phyloP scores from a whole-genome alignment of 2,329 filamentous ascomycete genomes.

The Fonsecaea multimorphosa region DNA sequence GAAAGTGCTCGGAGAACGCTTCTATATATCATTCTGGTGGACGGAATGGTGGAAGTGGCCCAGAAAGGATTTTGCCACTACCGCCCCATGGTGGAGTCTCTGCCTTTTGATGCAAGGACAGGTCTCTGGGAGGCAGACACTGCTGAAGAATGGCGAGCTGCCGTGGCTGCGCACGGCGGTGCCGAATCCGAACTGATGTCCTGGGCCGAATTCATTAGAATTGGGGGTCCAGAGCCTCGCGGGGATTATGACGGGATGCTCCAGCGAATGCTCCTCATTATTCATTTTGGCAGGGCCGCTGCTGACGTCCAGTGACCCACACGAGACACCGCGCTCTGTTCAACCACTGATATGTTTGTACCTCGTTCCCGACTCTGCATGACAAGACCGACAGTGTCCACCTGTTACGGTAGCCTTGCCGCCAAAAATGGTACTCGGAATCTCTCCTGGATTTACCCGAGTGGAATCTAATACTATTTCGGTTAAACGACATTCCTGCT shows the following conservation, averaged over 20 bases:
- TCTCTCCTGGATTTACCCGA: not conserved
- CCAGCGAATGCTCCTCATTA: constrained; percentile 33
- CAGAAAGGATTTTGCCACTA: constrained; percentile 32
- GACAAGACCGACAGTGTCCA: not conserved
- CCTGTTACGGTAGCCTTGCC: not conserved
- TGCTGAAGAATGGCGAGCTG: constrained; percentile 31
- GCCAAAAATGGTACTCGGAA: not conserved
- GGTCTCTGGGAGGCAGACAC: constrained; percentile 36
- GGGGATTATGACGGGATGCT: constrained; percentile 32
- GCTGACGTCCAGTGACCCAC: constrained; percentile 6
- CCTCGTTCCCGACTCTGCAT: not conserved
- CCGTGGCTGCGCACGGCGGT: constrained; percentile 23
- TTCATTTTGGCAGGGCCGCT: constrained; percentile 31
- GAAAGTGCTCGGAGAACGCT: constrained; percentile 36
- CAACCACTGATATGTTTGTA: not conserved
- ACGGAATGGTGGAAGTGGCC: constrained; percentile 28
- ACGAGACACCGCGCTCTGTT: not conserved
- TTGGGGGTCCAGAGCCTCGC: constrained; percentile 25
- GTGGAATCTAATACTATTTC: constrained; percentile 9
- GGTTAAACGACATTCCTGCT: not conserved
- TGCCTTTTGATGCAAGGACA: constrained; percentile 36
- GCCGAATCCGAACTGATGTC: constrained; percentile 34
- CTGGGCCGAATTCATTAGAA: constrained; percentile 35
- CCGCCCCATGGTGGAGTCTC: constrained; percentile 35
- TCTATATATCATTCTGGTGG: constrained; percentile 25